Percentiles rank a stretch among this genome's conserved stretches.
phyloP scores from a whole-genome alignment of 352 stramenopile genomes.

The Phytopythium cucurbitacearum region DNA sequence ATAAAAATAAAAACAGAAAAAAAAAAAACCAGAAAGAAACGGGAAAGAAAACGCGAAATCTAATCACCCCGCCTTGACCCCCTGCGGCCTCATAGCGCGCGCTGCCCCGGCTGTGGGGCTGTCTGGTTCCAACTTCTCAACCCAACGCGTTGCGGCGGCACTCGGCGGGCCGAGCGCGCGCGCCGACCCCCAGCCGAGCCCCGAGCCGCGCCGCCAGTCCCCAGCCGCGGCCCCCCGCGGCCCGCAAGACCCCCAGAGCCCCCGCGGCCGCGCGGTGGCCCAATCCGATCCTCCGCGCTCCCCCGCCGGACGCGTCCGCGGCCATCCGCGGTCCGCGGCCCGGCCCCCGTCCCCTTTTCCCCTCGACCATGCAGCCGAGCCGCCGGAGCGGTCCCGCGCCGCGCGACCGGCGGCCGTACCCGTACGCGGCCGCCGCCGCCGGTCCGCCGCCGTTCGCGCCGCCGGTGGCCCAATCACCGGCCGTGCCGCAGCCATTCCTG shows the following conservation, averaged over 20 bases:
- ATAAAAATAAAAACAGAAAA: neutral
- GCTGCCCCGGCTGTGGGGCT: too few species aligned
- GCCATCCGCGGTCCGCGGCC: neutral
- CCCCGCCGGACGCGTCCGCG: neutral
- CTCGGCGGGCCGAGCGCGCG: too few species aligned
- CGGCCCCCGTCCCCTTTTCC: neutral
- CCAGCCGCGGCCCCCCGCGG: neutral
- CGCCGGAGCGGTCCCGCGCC: neutral
- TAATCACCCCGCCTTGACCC: too few species aligned
- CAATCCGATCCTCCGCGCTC: neutral
- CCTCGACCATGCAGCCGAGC: neutral
- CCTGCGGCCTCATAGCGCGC: too few species aligned
- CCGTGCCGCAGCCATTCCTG: neutral
- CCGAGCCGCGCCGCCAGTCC: neutral
- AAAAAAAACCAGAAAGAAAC: neutral
- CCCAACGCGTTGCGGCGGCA: too few species aligned
- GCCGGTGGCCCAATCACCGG: neutral
- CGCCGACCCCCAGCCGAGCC: too few species aligned
- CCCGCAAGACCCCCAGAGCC: neutral
- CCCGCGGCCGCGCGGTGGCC: neutral
- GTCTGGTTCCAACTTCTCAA: too few species aligned
- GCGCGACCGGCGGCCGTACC: conserved; percentile 2
- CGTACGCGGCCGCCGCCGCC: neutral
- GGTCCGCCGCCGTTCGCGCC: neutral
- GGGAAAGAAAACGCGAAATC: neutral